Conservation (phyloP, 352 stramenopile genomes). For the Blastocystis hominis region DNA sequence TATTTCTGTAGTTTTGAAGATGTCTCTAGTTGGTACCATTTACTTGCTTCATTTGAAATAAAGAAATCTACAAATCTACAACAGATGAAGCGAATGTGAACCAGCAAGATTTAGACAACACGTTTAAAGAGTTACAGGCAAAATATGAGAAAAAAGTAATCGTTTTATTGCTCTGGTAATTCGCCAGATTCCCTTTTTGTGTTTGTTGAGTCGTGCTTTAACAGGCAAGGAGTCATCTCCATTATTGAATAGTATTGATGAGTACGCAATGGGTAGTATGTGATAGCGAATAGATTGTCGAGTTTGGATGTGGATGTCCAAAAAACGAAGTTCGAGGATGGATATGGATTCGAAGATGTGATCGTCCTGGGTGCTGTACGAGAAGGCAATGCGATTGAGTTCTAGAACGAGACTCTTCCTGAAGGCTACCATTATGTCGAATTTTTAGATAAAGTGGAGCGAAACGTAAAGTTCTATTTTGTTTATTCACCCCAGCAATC, state of each 20-base stretch:
- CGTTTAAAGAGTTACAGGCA: background rate
- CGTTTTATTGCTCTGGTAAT: background rate
- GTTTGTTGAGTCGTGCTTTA: background rate
- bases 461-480: background rate
- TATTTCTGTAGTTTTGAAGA: no score
- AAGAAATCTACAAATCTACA: no score
- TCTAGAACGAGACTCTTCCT: background rate
- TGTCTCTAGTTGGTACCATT: no score
- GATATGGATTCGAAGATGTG: background rate
- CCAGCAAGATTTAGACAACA: background rate
- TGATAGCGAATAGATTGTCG: no score
- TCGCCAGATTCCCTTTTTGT: background rate
- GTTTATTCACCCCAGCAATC: background rate
- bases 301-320: no score
- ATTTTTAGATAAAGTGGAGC: background rate
- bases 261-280: background rate
- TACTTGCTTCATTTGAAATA: no score
- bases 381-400: background rate
- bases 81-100: no score
- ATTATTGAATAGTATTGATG: background rate
- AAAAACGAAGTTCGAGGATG: no score
- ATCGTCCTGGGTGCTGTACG: background rate
- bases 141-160: background rate
- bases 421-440: background rate
- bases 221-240: background rate